A percentile compares a stretch with the other conserved stretches of the same genome.
Evolutionary conservation across 2,329 filamentous ascomycete genomes (phyloP).

Genomic region (Rutstroemia sp.): DNA sequence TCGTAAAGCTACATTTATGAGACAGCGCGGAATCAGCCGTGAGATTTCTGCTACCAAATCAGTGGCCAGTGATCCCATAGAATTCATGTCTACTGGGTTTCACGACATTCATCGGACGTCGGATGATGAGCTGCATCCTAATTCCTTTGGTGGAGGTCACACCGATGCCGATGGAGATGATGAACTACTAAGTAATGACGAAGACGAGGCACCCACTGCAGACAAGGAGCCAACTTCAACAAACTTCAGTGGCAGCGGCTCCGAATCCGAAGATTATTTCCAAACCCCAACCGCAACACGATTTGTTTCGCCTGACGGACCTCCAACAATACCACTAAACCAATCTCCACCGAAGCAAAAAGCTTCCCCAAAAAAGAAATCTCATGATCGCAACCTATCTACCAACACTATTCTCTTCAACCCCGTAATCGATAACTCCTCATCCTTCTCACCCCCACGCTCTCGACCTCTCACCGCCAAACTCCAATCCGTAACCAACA

Average conservation of each 20-base stretch:
- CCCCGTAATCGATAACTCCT: constrained; percentile 43
- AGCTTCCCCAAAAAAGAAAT: constrained; percentile 9
- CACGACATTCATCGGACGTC: constrained; percentile 12
- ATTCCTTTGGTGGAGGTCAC: constrained; percentile 37
- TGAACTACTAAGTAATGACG: constrained; percentile 76
- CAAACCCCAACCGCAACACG: constrained; percentile 41
- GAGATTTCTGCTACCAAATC: constrained; percentile 46
- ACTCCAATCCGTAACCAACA: constrained; percentile 23
- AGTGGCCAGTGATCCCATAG: constrained; percentile 55
- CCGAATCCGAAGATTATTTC: constrained; percentile 45
- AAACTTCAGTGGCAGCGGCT: constrained; percentile 29
- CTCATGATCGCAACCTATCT: constrained; percentile 67
- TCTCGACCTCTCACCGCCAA: constrained; percentile 32
- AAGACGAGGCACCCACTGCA: constrained; percentile 51
- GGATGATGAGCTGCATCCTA: constrained; percentile 4
- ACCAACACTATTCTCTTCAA: constrained; percentile 81
- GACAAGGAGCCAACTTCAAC: constrained; percentile 30
- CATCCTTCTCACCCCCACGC: constrained; percentile 33
- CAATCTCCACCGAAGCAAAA: neutral
- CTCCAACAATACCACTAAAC: neutral
- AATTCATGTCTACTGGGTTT: constrained; percentile 43
- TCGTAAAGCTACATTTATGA: constrained; percentile 19
- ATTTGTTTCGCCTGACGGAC: constrained; percentile 24
- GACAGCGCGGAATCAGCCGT: constrained; percentile 13
- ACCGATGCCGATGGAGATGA: constrained; percentile 68